Conservation (phyloP, 208 protist species). For the Perkinsela sp. region DNA sequence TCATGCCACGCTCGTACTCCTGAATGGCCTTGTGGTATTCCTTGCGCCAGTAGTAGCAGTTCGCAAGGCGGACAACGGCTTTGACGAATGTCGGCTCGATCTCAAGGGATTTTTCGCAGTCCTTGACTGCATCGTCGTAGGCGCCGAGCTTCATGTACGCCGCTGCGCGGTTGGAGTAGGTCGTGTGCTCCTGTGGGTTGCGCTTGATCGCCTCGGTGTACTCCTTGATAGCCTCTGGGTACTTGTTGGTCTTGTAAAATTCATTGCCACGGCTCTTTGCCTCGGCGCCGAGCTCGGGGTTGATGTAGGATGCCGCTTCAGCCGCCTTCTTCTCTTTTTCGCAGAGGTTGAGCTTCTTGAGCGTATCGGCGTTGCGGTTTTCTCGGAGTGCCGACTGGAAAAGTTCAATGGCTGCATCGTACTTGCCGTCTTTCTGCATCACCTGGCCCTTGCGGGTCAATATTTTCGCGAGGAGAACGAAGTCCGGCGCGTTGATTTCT, state of each 20-base stretch:
- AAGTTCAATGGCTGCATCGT: slow-evolving; percentile 45
- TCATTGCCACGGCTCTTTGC: slow-evolving; percentile 78
- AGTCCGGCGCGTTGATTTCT: slow-evolving; percentile 36
- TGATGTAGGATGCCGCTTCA: slow-evolving; percentile 65
- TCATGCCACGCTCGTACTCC: slow-evolving; percentile 73
- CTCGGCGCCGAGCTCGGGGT: slow-evolving; percentile 47
- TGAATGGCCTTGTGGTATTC: slow-evolving; percentile 80
- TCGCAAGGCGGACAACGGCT: slow-evolving; percentile 53
- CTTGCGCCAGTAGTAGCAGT: slow-evolving; percentile 72
- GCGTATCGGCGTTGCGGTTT: slow-evolving; percentile 65
- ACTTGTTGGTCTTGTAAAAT: slow-evolving; percentile 78
- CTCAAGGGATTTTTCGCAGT: slow-evolving; percentile 76
- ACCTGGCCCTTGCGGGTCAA: slow-evolving; percentile 61
- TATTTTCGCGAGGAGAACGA: slow-evolving; percentile 58
- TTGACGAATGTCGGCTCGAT: slow-evolving; percentile 78
- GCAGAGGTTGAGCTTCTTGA: slow-evolving; percentile 49
- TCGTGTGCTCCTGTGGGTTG: slow-evolving; percentile 67
- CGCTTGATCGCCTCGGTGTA: slow-evolving; percentile 75
- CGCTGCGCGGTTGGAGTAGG: slow-evolving; percentile 78
- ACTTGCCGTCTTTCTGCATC: slow-evolving; percentile 40
- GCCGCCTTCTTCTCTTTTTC: slow-evolving; percentile 58
- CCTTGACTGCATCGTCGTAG: slow-evolving; percentile 67
- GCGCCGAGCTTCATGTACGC: slow-evolving; percentile 82
- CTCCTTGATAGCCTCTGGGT: slow-evolving; percentile 64
- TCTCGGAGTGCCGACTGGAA: slow-evolving; percentile 69